phyloP scores from a whole-genome alignment of 1,284 basidiomycete genomes.

The Mycena sp. region DNA sequence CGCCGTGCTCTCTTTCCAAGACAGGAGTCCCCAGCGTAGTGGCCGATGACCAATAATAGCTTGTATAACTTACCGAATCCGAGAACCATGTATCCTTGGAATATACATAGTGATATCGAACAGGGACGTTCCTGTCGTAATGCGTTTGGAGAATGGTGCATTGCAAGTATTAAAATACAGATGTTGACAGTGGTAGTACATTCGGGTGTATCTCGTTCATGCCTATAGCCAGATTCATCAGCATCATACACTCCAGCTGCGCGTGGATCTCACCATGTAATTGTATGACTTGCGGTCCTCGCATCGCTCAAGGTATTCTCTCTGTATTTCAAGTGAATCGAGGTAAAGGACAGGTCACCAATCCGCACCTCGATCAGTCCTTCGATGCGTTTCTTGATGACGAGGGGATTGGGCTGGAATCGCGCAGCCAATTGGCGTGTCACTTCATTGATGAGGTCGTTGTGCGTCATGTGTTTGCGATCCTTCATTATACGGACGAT shows the following conservation, averaged over 20 bases:
- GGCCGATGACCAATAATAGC: too few species aligned
- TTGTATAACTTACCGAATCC: too few species aligned
- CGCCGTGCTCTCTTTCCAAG: too few species aligned
- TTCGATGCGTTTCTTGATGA: slow-evolving; percentile 96
- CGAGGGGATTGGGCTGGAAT: slow-evolving; percentile 87
- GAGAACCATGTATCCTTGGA: too few species aligned
- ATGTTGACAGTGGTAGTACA: slow-evolving; percentile 16
- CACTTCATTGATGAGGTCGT: slow-evolving; percentile 92
- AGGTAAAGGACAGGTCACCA: neutral
- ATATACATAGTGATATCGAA: too few species aligned
- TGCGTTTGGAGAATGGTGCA: neutral
- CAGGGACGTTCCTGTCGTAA: neutral
- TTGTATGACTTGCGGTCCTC: slow-evolving; percentile 86
- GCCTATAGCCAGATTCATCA: slow-evolving; percentile 10
- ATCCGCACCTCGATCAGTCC: slow-evolving; percentile 86
- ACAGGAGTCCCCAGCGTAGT: too few species aligned
- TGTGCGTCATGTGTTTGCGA: slow-evolving; percentile 89
- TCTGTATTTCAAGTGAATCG: slow-evolving; percentile 51
- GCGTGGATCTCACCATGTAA: slow-evolving; percentile 62
- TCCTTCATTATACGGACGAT: slow-evolving; percentile 99
- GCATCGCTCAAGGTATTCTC: slow-evolving; percentile 83
- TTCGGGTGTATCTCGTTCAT: slow-evolving; percentile 13
- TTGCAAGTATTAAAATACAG: slow-evolving; percentile 21
- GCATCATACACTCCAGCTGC: neutral
- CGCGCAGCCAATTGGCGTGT: slow-evolving; percentile 86